A percentile compares a stretch with the other conserved stretches of the same genome.
Conservation (phyloP, 2,329 filamentous ascomycete genomes). For the Exophiala spinifera region DNA sequence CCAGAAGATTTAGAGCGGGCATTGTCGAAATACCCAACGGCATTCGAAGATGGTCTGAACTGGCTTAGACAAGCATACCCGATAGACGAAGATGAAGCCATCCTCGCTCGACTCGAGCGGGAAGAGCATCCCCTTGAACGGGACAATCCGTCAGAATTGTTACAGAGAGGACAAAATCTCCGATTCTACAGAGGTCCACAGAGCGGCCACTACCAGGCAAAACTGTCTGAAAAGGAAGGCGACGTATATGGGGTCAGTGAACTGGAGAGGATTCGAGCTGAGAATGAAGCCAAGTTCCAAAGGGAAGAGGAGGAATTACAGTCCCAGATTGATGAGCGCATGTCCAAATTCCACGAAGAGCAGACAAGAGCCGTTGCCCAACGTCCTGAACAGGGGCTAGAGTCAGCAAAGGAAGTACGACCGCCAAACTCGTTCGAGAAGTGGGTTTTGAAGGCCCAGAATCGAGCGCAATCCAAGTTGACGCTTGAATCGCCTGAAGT, state of each 20-base stretch:
- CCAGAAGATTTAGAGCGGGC: conserved; percentile 38
- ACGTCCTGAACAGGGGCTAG: conserved; percentile 26
- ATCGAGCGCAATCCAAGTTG: conserved; percentile 23
- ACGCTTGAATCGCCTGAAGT: conserved; percentile 28
- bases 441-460: conserved; percentile 25
- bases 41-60: conserved; percentile 36
- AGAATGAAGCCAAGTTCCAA: conserved; percentile 40
- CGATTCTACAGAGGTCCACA: conserved; percentile 36
- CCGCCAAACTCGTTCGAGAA: conserved; percentile 29
- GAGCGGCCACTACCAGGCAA: conserved; percentile 43
- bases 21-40: conserved; percentile 29
- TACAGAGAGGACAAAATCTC: conserved; percentile 38
- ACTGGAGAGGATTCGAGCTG: conserved; percentile 38
- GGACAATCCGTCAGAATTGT: conserved; percentile 27
- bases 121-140: conserved; percentile 27
- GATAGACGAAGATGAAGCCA: conserved; percentile 48
- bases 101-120: conserved; percentile 41
- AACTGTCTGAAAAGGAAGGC: conserved; percentile 38
- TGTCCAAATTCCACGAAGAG: conserved; percentile 41
- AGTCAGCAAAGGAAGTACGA: conserved; percentile 23
- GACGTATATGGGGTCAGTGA: conserved; percentile 44
- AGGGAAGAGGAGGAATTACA: conserved; percentile 49
- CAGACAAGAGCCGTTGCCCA: conserved; percentile 28
- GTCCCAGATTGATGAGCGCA: conserved; percentile 52
- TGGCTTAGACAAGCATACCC: conserved; percentile 45